phyloP scores from a whole-genome alignment of 495 filamentous ascomycete genomes.

The Tuber indicum region DNA sequence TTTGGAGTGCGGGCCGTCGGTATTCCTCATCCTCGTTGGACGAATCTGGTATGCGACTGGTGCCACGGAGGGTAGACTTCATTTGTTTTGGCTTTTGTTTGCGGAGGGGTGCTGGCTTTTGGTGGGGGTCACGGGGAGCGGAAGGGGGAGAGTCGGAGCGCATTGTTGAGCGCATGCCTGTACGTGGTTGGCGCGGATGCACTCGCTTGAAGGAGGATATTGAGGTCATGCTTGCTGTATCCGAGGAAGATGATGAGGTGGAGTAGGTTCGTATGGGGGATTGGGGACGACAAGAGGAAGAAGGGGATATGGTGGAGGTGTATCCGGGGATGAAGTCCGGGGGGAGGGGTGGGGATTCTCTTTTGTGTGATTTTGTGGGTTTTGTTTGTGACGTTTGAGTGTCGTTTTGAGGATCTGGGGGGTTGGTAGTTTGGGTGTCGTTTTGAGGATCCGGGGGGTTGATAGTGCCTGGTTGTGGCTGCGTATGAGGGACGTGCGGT shows the following conservation, averaged over 20 bases:
- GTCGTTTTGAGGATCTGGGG: neutral
- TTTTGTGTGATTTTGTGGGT: neutral
- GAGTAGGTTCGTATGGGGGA: neutral
- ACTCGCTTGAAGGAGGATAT: neutral
- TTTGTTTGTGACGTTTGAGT: neutral
- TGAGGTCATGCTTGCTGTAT: neutral
- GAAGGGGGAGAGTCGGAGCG: neutral
- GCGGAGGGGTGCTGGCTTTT: neutral
- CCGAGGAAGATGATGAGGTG: neutral
- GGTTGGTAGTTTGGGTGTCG: neutral
- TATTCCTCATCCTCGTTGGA: conserved; percentile 1
- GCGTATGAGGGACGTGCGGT: neutral
- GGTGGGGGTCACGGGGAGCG: neutral
- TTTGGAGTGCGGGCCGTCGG: neutral
- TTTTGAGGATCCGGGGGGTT: neutral
- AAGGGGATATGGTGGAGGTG: neutral
- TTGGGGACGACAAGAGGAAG: neutral
- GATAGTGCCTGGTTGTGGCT: neutral
- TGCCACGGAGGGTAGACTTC: neutral
- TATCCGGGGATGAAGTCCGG: neutral
- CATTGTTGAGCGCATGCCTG: neutral
- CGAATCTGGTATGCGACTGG: neutral
- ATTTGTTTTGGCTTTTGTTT: neutral
- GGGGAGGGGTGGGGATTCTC: neutral
- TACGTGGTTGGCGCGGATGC: neutral